phyloP scores from a whole-genome alignment of 768 basidiomycete species.

The Hypholoma sublateritium region DNA sequence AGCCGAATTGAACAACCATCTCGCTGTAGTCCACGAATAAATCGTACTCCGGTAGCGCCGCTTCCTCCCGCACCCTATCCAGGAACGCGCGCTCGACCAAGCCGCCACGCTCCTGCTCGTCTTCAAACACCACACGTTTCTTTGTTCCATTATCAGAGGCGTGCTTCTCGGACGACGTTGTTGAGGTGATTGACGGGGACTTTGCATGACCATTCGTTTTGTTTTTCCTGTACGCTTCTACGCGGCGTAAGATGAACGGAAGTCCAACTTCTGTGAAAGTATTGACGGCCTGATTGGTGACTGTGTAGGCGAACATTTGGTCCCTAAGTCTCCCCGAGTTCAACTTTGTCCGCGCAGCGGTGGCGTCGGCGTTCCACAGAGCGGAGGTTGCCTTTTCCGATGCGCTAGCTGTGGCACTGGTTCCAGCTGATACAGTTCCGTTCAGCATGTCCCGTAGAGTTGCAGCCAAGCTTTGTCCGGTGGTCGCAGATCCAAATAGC shows the following conservation, averaged over 20 bases:
- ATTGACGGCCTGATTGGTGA: conserved; percentile 84
- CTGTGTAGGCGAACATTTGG: conserved; percentile 92
- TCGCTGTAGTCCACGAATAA: conserved; percentile 90
- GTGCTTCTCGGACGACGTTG: conserved; percentile 12
- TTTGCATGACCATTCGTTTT: conserved; percentile 16
- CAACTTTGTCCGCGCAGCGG: conserved; percentile 54
- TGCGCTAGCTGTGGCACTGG: not conserved
- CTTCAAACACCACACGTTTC: conserved; percentile 74
- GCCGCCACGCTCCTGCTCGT: conserved; percentile 54
- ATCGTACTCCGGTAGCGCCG: conserved; percentile 76
- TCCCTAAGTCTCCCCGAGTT: conserved; percentile 73
- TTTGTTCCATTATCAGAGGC: conserved; percentile 35
- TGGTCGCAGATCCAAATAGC: conserved; percentile 33
- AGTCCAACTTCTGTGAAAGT: conserved; percentile 79
- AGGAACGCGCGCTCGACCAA: conserved; percentile 78
- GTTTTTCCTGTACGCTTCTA: conserved; percentile 49
- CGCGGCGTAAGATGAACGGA: conserved; percentile 70
- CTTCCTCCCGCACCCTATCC: conserved; percentile 74
- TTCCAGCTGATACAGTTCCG: conserved; percentile 20
- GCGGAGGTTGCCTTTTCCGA: conserved; percentile 15
- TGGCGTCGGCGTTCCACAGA: conserved; percentile 55
- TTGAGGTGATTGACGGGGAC: not conserved
- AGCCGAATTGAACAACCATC: conserved; percentile 96
- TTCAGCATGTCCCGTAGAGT: conserved; percentile 28
- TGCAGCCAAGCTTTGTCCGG: conserved; percentile 17